Conservation (phyloP, 495 filamentous ascomycete species). For the Xylaria castorea region DNA sequence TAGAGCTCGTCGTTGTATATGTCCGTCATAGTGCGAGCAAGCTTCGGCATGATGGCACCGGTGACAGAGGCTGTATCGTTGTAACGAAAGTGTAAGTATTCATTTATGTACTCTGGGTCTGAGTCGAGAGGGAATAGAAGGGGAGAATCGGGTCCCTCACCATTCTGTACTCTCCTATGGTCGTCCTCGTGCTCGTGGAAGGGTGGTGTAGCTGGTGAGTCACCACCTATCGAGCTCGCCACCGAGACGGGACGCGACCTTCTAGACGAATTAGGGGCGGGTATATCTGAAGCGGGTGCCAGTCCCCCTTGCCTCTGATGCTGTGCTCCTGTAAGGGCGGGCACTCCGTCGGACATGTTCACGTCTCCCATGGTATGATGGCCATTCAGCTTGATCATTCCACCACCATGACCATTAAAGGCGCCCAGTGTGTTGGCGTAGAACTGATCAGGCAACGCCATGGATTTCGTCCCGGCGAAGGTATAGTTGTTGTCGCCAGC, state of each 20-base stretch:
- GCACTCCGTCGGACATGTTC: slow-evolving; percentile 31
- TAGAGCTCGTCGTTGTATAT: slow-evolving; percentile 85
- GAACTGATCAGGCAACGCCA: slow-evolving; percentile 41
- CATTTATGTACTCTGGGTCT: slow-evolving; percentile 58
- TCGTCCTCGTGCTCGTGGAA: slow-evolving; percentile 54
- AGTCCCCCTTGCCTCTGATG: slow-evolving; percentile 47
- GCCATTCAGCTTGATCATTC: slow-evolving; percentile 20
- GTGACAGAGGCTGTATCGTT: slow-evolving; percentile 56
- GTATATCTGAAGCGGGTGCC: slow-evolving; percentile 44
- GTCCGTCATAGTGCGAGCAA: slow-evolving; percentile 86
- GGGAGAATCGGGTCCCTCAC: slow-evolving; percentile 49
- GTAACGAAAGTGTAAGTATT: slow-evolving; percentile 46
- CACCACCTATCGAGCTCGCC: slow-evolving; percentile 57
- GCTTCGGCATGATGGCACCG: slow-evolving; percentile 70
- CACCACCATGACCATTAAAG: slow-evolving; percentile 32
- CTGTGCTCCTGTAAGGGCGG: slow-evolving; percentile 40
- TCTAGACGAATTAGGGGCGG: slow-evolving; percentile 39
- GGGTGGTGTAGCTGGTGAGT: slow-evolving; percentile 63
- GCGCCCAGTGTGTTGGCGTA: slow-evolving; percentile 39
- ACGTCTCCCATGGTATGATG: slow-evolving; percentile 35
- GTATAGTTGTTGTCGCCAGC: slow-evolving; percentile 46
- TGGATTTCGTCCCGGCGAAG: slow-evolving; percentile 49
- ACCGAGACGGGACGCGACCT: slow-evolving; percentile 54
- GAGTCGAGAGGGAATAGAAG: slow-evolving; percentile 46
- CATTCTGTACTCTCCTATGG: slow-evolving; percentile 51